A percentile compares a stretch with the other conserved stretches of the same genome.
phyloP scores from a whole-genome alignment of 106 monocot genomes.

The Dioscorea dumetorum region DNA sequence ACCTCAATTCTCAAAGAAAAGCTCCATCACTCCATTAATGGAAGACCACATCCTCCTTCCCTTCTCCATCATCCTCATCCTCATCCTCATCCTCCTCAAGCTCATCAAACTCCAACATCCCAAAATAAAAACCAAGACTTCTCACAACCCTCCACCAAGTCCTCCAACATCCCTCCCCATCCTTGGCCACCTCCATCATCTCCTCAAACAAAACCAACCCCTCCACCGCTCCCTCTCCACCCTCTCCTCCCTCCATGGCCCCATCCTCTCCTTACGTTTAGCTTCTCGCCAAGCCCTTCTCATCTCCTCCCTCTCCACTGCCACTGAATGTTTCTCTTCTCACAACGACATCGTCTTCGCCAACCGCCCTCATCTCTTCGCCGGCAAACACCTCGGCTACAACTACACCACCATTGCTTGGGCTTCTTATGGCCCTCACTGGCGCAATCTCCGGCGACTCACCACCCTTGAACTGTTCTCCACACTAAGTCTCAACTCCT shows the following conservation, averaged over 20 bases:
- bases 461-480: slow-evolving; percentile 18
- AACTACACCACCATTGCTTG: slow-evolving; percentile 8
- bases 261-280: slow-evolving; percentile 16
- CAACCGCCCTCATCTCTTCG: slow-evolving; percentile 16
- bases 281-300: slow-evolving; percentile 18
- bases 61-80: too few relatives aligned
- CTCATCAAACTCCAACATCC: too few relatives aligned
- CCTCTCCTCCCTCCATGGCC: slow-evolving; percentile 18
- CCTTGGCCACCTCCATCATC: slow-evolving; percentile 14
- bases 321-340: slow-evolving; percentile 19
- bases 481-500: slow-evolving; percentile 1
- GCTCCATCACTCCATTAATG: too few relatives aligned
- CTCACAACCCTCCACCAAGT: neutral
- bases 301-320: slow-evolving; percentile 15
- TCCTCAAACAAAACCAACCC: slow-evolving; percentile 7
- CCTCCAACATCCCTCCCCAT: slow-evolving; percentile 7
- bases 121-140: too few relatives aligned
- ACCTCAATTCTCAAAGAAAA: too few relatives aligned
- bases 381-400: slow-evolving; percentile 6
- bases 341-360: slow-evolving; percentile 21
- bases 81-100: too few relatives aligned
- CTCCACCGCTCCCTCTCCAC: slow-evolving; percentile 18
- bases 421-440: slow-evolving; percentile 23
- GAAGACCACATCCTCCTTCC: too few relatives aligned
- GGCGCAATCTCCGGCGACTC: slow-evolving; percentile 32